Percentiles rank a stretch among this genome's conserved stretches.
Evolutionary conservation across 2,329 filamentous ascomycete species (phyloP).

Genomic region (Penicillium sp.): DNA sequence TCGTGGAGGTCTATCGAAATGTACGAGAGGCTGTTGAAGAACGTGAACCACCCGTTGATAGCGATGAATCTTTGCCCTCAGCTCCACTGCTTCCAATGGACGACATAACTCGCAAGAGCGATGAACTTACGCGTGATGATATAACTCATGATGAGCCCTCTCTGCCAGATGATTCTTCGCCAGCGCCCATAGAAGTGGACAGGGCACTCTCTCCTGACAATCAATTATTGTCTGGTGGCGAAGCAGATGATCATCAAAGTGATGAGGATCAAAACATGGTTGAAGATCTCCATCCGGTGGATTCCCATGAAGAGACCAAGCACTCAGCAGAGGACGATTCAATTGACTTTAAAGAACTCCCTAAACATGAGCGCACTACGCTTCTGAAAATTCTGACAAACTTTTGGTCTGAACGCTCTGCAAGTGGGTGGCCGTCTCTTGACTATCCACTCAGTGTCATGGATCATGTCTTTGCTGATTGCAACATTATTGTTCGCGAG

Average conservation of each 20-base stretch:
- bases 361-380: slow-evolving; percentile 89
- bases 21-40: slow-evolving; percentile 91
- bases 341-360: slow-evolving; percentile 69
- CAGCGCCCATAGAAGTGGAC: slow-evolving; percentile 45
- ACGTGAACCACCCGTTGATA: slow-evolving; percentile 64
- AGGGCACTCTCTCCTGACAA: slow-evolving; percentile 48
- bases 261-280: slow-evolving; percentile 69
- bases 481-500: slow-evolving; percentile 93
- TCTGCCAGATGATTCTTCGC: slow-evolving; percentile 31
- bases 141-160: slow-evolving; percentile 28
- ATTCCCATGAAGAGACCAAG: slow-evolving; percentile 54
- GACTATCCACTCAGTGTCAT: slow-evolving; percentile 87
- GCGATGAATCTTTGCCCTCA: slow-evolving; percentile 46
- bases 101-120: slow-evolving; percentile 35
- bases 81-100: slow-evolving; percentile 27
- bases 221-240: slow-evolving; percentile 62
- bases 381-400: slow-evolving; percentile 94
- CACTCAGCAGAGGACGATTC: slow-evolving; percentile 55
- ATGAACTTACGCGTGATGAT: slow-evolving; percentile 27
- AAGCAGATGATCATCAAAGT: slow-evolving; percentile 67
- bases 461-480: slow-evolving; percentile 96
- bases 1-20: slow-evolving; percentile 93
- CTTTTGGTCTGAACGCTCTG: slow-evolving; percentile 97
- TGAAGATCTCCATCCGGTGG: slow-evolving; percentile 65
- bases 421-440: slow-evolving; percentile 87